Percentiles rank a stretch among this genome's conserved stretches.
These are phyloP conservation scores for maize (Zea mays) DNA, from an alignment of 176 grass and related monocot genomes.

Conservation along the genomic window DNA sequence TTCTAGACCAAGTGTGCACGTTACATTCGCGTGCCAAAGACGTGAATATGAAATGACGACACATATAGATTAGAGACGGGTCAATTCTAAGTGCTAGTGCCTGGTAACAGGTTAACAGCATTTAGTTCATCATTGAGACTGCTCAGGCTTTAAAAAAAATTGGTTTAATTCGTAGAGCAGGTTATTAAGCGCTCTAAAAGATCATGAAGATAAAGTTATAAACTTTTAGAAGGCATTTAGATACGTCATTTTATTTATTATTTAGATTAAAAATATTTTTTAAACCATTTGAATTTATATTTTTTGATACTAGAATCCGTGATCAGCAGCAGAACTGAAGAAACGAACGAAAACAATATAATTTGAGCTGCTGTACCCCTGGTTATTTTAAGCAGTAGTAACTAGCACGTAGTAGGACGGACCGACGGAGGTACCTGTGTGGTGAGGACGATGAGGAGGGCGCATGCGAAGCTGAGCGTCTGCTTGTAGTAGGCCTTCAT, in stretches of 20 bases:
- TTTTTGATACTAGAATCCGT: not conserved
- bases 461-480: conserved; percentile 70
- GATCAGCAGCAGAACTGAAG: not conserved
- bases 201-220: no score
- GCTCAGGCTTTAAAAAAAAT: no score
- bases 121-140: no score
- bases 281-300: no score
- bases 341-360: not conserved
- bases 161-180: no score
- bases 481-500: conserved; percentile 99
- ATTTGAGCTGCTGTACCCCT: not conserved
- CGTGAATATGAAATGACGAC: not conserved
- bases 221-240: no score
- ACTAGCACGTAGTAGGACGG: no score
- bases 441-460: conserved; percentile 84
- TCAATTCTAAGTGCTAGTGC: no score
- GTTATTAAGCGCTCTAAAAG: no score
- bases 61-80: not conserved
- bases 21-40: conserved; percentile 21
- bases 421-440: conserved; percentile 67
- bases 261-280: no score
- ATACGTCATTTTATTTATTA: no score
- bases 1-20: not conserved
- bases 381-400: not conserved
- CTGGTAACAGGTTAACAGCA: no score